Percentiles rank a stretch among this genome's conserved stretches.
phyloP scores from a whole-genome alignment of 495 filamentous ascomycete species.

The Talaromyces liani region DNA sequence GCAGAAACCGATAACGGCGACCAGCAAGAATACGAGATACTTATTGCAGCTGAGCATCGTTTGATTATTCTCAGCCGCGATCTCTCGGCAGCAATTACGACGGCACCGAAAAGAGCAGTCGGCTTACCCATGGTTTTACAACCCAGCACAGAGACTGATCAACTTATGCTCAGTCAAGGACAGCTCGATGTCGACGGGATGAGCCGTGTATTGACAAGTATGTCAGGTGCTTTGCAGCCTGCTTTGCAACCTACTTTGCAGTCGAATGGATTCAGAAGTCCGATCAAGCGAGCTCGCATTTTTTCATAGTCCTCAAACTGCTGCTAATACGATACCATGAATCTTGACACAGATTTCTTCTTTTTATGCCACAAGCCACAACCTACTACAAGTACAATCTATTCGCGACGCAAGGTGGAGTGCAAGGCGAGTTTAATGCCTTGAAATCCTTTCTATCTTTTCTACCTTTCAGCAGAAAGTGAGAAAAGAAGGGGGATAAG shows the following conservation, averaged over 20 bases:
- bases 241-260: constrained; percentile 21
- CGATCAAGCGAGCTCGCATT: constrained; percentile 30
- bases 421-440: constrained; percentile 49
- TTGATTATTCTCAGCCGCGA: constrained; percentile 48
- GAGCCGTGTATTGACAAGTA: constrained; percentile 40
- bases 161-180: constrained; percentile 35
- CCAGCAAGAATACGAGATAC: constrained; percentile 45
- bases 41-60: constrained; percentile 59
- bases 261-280: constrained; percentile 10
- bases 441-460: constrained; percentile 34
- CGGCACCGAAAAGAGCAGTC: not conserved
- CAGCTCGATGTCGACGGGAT: constrained; percentile 47
- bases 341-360: not conserved
- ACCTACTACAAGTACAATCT: not conserved
- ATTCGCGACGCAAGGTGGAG: constrained; percentile 52
- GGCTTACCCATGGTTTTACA: constrained; percentile 14
- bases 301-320: constrained; percentile 32
- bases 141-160: constrained; percentile 26
- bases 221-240: constrained; percentile 28
- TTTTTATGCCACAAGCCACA: not conserved
- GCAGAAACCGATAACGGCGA: constrained; percentile 27
- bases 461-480: not conserved
- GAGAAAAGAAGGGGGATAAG: constrained; percentile 29
- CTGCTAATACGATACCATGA: constrained; percentile 7
- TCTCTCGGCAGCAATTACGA: not conserved